Evolutionary conservation across 2,329 filamentous ascomycete species (phyloP).

Genomic region (Gliomastix tumulicola): DNA sequence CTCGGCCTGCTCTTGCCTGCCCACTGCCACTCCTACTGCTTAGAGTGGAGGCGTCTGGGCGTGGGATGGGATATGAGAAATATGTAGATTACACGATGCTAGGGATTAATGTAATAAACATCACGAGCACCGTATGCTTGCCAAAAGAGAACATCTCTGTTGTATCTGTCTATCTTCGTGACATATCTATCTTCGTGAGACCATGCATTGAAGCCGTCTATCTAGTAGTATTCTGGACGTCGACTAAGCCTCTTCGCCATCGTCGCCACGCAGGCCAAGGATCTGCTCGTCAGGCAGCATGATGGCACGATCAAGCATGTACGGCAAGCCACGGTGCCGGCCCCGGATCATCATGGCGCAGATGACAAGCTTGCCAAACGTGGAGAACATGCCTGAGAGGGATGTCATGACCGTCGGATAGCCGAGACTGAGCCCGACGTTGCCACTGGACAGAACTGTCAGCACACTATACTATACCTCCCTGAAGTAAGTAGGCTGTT

Average conservation of each 20-base stretch:
- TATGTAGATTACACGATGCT: no score
- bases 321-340: slow-evolving; percentile 61
- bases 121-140: no score
- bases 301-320: slow-evolving; percentile 57
- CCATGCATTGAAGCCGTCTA: no score
- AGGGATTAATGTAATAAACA: no score
- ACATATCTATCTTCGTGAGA: no score
- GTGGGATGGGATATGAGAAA: no score
- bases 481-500: background rate
- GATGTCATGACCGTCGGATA: slow-evolving; percentile 70
- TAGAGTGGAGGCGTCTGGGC: no score
- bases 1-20: slow-evolving; percentile 12
- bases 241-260: slow-evolving; percentile 25
- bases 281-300: slow-evolving; percentile 52
- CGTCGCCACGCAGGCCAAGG: slow-evolving; percentile 31
- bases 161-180: no score
- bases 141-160: no score
- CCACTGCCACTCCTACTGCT: slow-evolving; percentile 6
- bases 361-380: slow-evolving; percentile 63
- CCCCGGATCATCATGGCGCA: slow-evolving; percentile 65
- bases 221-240: no score
- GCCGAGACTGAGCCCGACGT: slow-evolving; percentile 84
- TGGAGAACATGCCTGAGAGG: slow-evolving; percentile 74
- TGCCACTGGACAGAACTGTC: slow-evolving; percentile 44
- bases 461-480: background rate